Percentiles rank a stretch among this genome's conserved stretches.
Evolutionary conservation across 2,329 filamentous ascomycete genomes (phyloP).

Genomic region (Alternaria postmessia): DNA sequence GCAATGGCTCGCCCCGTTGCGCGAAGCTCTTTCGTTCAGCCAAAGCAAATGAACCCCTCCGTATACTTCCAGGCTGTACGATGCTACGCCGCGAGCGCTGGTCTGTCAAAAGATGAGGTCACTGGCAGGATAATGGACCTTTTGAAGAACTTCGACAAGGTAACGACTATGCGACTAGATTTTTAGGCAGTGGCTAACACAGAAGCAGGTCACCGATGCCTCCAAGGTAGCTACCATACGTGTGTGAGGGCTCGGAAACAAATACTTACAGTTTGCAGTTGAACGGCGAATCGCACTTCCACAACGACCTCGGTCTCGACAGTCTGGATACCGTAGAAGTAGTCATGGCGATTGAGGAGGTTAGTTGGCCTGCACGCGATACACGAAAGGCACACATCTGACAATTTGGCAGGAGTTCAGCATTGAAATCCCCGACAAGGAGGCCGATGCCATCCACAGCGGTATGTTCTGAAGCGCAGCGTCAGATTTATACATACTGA

Average conservation of each 20-base stretch:
- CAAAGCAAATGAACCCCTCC: slow-evolving; percentile 67
- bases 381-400: slow-evolving; percentile 16
- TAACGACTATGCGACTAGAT: slow-evolving; percentile 53
- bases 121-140: slow-evolving; percentile 92
- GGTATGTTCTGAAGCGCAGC: slow-evolving; percentile 66
- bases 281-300: slow-evolving; percentile 84
- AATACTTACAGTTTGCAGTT: slow-evolving; percentile 66
- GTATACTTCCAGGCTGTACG: slow-evolving; percentile 74
- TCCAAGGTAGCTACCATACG: slow-evolving; percentile 60
- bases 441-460: slow-evolving; percentile 92
- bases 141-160: slow-evolving; percentile 97
- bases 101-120: slow-evolving; percentile 82
- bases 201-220: slow-evolving; percentile 66
- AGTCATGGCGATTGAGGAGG: slow-evolving; percentile 99
- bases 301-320: slow-evolving; percentile 96
- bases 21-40: slow-evolving; percentile 68
- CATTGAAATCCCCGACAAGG: slow-evolving; percentile 98
- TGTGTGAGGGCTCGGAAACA: neutral
- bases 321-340: slow-evolving; percentile 99
- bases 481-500: slow-evolving; percentile 40
- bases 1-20: slow-evolving; percentile 67
- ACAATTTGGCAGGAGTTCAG: slow-evolving; percentile 69
- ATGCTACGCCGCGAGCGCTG: slow-evolving; percentile 84
- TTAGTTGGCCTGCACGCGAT: slow-evolving; percentile 52
- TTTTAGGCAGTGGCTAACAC: slow-evolving; percentile 37